phyloP scores from a whole-genome alignment of 176 grass and related monocot species.

The Chloris gayana region DNA sequence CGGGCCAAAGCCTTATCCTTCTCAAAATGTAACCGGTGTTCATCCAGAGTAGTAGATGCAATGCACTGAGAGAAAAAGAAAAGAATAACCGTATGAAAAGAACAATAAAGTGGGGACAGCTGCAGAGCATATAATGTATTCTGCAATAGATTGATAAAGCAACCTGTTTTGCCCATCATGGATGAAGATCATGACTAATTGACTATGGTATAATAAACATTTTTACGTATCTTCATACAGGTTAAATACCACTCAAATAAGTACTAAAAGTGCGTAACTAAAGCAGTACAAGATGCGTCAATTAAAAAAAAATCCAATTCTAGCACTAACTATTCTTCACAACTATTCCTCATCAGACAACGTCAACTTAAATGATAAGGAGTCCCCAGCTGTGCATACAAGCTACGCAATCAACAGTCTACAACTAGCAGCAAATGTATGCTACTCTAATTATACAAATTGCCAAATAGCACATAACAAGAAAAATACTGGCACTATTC shows the following conservation, averaged over 20 bases:
- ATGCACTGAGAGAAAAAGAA: conserved; percentile 71
- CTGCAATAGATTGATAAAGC: conserved; percentile 10
- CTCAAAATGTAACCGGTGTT: conserved; percentile 89
- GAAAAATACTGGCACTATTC: neutral
- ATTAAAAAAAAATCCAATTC: neutral
- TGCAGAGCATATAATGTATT: neutral
- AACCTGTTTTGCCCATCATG: conserved; percentile 2
- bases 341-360: neutral
- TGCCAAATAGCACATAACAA: conserved; percentile 15
- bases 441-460: neutral
- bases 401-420: conserved; percentile 8
- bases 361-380: neutral
- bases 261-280: conserved; percentile 4
- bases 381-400: conserved; percentile 3
- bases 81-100: neutral
- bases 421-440: neutral
- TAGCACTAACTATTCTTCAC: conserved; percentile 5
- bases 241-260: conserved; percentile 19
- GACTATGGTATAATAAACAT: no score
- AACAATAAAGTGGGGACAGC: conserved; percentile 15
- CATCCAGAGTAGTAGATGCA: conserved; percentile 87
- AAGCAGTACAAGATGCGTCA: conserved; percentile 11
- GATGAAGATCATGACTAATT: conserved; percentile 2
- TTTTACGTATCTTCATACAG: conserved; percentile 18
- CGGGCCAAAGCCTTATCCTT: conserved; percentile 99